Evolutionary conservation across 192 early-diverging fungal species (phyloP), one percentile per base, ranked within the genome.

Genomic region (Coemansia sp.): DNA sequence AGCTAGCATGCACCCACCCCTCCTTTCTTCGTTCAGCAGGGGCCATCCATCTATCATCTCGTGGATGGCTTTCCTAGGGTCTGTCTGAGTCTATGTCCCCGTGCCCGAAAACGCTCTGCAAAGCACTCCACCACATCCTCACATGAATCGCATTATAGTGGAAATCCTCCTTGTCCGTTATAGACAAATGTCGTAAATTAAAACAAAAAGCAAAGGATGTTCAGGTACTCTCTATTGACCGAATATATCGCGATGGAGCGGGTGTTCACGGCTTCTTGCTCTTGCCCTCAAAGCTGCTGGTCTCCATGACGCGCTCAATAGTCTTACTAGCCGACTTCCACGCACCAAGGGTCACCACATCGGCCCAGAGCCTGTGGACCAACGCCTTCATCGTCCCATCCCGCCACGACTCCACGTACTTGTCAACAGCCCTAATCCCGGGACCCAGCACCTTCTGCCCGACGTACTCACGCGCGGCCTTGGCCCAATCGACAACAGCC

Each of bases 391-490:
- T 70, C 15, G 26, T 21, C 10, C 71, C 71, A 22, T 45, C 59
- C 42, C 43, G 57, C 77, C 77, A 79, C 51, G 64, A 63, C 42
- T 79, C 77, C n/a, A 61, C 58, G 40, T 70, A 65, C 37, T 18
- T 47, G 13, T 46, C 54, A 12, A 54, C 21, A 61, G 63, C 67
- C 4, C n/a, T 51, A 5, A 70, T 36, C 5, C 55, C 63, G 13
- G 77, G 72, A 16, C 41, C 13, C 11, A 63, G 11, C 19, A 68
- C 21, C 7, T 62, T 46, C 5, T 22, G 6, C 64, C 56, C 55
- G 11, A 42, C 21, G 48, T 67, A 71, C 48, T 22, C 51, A 11
- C 40, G 5, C 3, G 26, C 51, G 7, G 22, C 61, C 5, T 18
- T 40, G 12, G n/a, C 57, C 73, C 63, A 68, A 16, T 5, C 41